Conservation (phyloP, 768 basidiomycete genomes). For the Collybiopsis luxurians region DNA sequence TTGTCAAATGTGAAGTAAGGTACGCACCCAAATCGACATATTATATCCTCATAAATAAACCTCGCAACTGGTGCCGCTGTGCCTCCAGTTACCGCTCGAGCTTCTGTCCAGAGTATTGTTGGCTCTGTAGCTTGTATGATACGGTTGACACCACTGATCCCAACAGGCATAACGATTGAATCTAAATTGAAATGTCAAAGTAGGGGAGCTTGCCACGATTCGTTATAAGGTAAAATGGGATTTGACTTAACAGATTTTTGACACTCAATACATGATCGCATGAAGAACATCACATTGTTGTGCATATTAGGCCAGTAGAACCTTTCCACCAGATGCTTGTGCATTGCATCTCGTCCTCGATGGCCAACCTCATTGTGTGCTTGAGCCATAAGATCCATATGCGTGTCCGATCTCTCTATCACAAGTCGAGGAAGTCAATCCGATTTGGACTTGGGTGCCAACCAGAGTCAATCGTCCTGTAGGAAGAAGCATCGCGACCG, state of each 20-base stretch:
- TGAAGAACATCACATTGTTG: conserved; percentile 23
- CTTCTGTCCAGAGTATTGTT: conserved; percentile 21
- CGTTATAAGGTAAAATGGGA: conserved; percentile 18
- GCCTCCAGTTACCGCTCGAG: conserved; percentile 8
- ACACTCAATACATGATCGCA: conserved; percentile 29
- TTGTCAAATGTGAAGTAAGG: conserved; percentile 22
- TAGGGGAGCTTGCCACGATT: conserved; percentile 17
- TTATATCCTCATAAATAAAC: conserved; percentile 28
- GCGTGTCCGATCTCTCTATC: conserved; percentile 9
- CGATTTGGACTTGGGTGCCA: conserved; percentile 4
- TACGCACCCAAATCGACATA: conserved; percentile 22
- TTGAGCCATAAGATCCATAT: conserved; percentile 14
- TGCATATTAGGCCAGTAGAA: conserved; percentile 37
- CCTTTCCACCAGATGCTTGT: conserved; percentile 14
- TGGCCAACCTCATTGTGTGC: conserved; percentile 28
- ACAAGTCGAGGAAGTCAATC: conserved; percentile 21
- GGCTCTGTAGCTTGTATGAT: conserved; percentile 24
- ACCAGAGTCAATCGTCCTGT: conserved; percentile 18
- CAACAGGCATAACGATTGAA: conserved; percentile 25
- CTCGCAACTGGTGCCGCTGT: conserved; percentile 16
- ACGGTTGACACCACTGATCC: conserved; percentile 18
- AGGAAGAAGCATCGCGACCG: conserved; percentile 15
- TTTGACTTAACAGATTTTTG: conserved; percentile 20
- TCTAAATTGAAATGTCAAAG: conserved; percentile 25
- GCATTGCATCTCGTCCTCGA: conserved; percentile 22